These are phyloP conservation scores for Podospora pseudocomata DNA, from an alignment of 495 filamentous ascomycete genomes.

Conservation along the genomic window DNA sequence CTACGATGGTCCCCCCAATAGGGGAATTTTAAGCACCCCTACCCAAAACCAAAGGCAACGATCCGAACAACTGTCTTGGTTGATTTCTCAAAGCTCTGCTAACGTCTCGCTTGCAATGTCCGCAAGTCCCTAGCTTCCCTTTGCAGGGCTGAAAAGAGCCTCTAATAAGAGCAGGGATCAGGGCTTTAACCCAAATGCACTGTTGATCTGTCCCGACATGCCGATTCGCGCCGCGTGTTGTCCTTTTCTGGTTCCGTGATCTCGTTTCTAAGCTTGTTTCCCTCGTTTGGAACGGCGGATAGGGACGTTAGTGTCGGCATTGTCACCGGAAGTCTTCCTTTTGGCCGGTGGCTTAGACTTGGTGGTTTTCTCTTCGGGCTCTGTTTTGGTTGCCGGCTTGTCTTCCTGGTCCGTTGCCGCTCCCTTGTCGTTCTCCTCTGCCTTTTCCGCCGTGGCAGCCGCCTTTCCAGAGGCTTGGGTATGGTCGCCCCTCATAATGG, in stretches of 20 bases:
- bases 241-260: constrained; percentile 11
- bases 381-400: constrained; percentile 13
- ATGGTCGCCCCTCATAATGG: constrained; percentile 41
- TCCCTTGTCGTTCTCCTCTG: constrained; percentile 11
- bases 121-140: neutral
- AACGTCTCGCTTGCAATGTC: constrained; percentile 15
- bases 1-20: constrained; percentile 28
- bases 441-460: constrained; percentile 5
- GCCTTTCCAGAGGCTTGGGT: neutral
- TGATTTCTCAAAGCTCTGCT: constrained; percentile 14
- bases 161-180: constrained; percentile 2
- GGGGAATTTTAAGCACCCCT: constrained; percentile 21
- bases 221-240: constrained; percentile 14
- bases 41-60: neutral
- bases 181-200: constrained; percentile 12
- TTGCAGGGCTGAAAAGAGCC: constrained; percentile 28
- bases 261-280: constrained; percentile 23
- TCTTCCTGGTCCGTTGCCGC: neutral
- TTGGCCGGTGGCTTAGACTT: constrained; percentile 28
- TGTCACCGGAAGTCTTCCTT: constrained; percentile 31
- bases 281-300: constrained; percentile 33
- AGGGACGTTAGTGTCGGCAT: constrained; percentile 19
- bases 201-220: constrained; percentile 20
- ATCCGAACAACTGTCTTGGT: constrained; percentile 13
- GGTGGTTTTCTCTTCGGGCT: constrained; percentile 3